phyloP scores from a whole-genome alignment of 2,329 filamentous ascomycete species.

The Harringtonia aguacate region DNA sequence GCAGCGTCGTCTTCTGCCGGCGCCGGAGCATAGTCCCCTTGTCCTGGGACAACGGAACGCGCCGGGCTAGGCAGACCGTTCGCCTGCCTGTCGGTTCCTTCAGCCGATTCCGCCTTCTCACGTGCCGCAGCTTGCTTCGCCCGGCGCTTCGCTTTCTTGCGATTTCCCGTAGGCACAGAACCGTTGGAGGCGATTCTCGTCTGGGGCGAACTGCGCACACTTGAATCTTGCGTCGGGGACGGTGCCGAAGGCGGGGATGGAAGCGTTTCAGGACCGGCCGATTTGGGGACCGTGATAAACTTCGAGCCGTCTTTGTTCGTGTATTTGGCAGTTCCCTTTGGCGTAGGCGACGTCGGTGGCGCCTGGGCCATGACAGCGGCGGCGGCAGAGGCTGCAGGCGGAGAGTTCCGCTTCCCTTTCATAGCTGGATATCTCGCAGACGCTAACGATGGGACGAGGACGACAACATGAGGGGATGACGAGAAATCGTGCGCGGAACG shows the following conservation, averaged over 20 bases:
- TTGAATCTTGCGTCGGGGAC: slow-evolving; percentile 20
- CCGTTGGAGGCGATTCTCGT: slow-evolving; percentile 5
- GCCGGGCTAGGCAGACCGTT: slow-evolving; percentile 31
- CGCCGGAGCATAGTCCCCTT: slow-evolving; percentile 15
- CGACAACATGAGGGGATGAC: neutral
- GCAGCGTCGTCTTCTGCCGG: slow-evolving; percentile 43
- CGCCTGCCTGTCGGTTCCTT: slow-evolving; percentile 20
- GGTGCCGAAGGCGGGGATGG: slow-evolving; percentile 33
- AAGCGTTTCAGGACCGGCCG: slow-evolving; percentile 38
- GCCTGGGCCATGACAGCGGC: slow-evolving; percentile 6
- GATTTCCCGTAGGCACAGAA: slow-evolving; percentile 48
- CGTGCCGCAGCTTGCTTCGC: slow-evolving; percentile 70
- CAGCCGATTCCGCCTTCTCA: slow-evolving; percentile 40
- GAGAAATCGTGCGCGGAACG: too few species aligned
- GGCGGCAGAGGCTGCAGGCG: slow-evolving; percentile 11
- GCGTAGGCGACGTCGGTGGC: slow-evolving; percentile 37
- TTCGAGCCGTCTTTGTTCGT: slow-evolving; percentile 60
- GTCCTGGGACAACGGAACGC: slow-evolving; percentile 15
- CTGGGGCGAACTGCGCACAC: neutral
- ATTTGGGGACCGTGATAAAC: slow-evolving; percentile 55
- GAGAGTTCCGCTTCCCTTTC: slow-evolving; percentile 23
- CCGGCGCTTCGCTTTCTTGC: slow-evolving; percentile 90
- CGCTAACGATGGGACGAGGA: slow-evolving; percentile 3
- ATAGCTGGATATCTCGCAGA: slow-evolving; percentile 12
- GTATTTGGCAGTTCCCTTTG: slow-evolving; percentile 47